Conservation (phyloP, 1,139 yeast genomes). For the Geotrichum bryndzae region DNA sequence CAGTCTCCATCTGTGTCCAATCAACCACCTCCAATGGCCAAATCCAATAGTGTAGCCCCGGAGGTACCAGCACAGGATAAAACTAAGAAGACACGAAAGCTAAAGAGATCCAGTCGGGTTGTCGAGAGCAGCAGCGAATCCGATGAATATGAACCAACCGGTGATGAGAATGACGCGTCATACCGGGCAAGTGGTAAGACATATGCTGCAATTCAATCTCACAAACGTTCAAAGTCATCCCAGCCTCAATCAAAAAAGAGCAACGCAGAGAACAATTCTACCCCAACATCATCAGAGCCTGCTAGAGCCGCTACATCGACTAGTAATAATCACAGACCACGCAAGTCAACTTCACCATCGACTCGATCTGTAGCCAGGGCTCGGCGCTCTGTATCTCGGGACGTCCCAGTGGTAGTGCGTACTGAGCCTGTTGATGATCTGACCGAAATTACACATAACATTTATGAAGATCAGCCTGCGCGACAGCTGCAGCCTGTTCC, state of each 20-base stretch:
- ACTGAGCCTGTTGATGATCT: not conserved
- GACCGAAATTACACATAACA: slow-evolving; percentile 9
- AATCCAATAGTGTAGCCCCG: not conserved
- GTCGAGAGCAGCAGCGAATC: not conserved
- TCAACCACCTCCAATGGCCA: not conserved
- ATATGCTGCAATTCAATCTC: not conserved
- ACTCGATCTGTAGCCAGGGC: not conserved
- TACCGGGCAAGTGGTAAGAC: not conserved
- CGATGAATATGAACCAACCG: not conserved
- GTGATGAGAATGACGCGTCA: not conserved
- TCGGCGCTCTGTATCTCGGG: not conserved
- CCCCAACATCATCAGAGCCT: not conserved
- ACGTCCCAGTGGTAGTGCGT: not conserved
- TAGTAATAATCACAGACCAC: not conserved
- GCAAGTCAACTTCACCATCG: not conserved
- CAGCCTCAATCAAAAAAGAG: not conserved
- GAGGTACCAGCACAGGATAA: not conserved
- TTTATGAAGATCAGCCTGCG: slow-evolving; percentile 6
- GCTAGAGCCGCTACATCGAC: not conserved
- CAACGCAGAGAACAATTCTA: not conserved
- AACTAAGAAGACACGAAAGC: not conserved
- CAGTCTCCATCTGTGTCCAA: not conserved
- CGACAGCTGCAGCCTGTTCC: not conserved
- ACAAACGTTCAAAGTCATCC: not conserved
- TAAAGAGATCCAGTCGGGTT: not conserved